Conservation (phyloP, 2,329 filamentous ascomycete genomes). For the Diaporthe capsici region DNA sequence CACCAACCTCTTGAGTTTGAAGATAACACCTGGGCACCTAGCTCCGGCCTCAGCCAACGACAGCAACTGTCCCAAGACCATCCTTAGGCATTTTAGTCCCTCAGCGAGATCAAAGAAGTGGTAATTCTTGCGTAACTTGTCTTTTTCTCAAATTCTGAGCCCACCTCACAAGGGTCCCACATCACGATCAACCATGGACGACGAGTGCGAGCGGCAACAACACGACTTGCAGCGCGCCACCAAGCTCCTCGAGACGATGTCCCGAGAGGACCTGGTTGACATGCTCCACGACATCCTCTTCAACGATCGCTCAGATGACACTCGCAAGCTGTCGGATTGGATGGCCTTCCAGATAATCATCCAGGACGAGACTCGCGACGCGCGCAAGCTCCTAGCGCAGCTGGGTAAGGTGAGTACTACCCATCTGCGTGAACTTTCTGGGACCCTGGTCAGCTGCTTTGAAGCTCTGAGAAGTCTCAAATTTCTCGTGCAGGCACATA, state of each 20-base stretch:
- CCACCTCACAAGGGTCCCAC: not conserved
- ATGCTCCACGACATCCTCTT: not conserved
- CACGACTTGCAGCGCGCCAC: not conserved
- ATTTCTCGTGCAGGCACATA: fast-evolving
- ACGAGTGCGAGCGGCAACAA: not conserved
- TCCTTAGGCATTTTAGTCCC: not conserved
- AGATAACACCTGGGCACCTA: not conserved
- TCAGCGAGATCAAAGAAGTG: not conserved
- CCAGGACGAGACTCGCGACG: not conserved
- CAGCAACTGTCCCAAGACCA: not conserved
- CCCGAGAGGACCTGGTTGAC: not conserved
- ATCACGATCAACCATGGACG: not conserved
- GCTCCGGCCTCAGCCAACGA: not conserved
- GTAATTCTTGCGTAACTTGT: not conserved
- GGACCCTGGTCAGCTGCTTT: not conserved
- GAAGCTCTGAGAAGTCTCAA: not conserved
- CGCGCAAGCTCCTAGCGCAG: not conserved
- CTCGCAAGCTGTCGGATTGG: not conserved
- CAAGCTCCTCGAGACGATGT: not conserved
- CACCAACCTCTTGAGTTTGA: not conserved
- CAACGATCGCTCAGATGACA: not conserved
- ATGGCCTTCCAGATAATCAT: conserved; percentile 15
- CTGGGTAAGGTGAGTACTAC: conserved; percentile 1
- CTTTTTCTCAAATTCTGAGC: not conserved
- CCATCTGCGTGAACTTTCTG: fast-evolving